phyloP scores from a whole-genome alignment of 2,329 filamentous ascomycete species.

The Gnomoniopsis smithogilvyi region DNA sequence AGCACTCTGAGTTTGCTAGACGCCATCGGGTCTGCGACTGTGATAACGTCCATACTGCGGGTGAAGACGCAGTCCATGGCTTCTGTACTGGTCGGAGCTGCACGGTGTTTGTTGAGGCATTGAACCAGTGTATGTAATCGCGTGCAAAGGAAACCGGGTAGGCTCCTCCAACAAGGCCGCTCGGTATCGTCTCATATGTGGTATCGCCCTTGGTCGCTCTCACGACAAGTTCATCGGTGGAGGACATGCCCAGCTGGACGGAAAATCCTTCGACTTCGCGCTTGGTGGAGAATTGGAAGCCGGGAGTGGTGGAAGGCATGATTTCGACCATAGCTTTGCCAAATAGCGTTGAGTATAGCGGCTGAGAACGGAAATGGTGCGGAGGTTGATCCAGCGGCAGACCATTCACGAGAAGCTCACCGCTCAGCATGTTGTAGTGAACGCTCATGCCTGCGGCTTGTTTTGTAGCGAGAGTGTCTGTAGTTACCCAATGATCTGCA shows the following conservation, averaged over 20 bases:
- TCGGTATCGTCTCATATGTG: conserved; percentile 32
- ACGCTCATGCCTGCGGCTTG: conserved; percentile 25
- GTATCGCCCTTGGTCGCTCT: conserved; percentile 16
- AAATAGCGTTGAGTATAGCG: conserved; percentile 42
- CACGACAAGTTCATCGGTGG: conserved; percentile 30
- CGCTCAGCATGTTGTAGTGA: conserved; percentile 49
- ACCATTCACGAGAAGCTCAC: conserved; percentile 50
- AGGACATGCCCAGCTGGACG: conserved; percentile 32
- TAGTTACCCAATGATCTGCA: conserved; percentile 23
- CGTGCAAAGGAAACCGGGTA: conserved; percentile 37
- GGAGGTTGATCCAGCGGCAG: conserved; percentile 46
- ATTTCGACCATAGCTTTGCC: conserved; percentile 39
- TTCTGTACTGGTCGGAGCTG: conserved; percentile 32
- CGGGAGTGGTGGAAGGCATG: conserved; percentile 32
- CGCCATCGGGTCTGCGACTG: conserved; percentile 14
- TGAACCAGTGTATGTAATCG: conserved; percentile 45
- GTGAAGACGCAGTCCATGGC: conserved; percentile 34
- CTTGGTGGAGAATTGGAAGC: conserved; percentile 39
- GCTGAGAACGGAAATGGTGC: conserved; percentile 35
- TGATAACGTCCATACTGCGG: neutral
- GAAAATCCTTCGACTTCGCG: conserved; percentile 25
- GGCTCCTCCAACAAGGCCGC: conserved; percentile 26
- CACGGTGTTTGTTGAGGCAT: conserved; percentile 24
- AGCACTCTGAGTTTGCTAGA: conserved; percentile 20
- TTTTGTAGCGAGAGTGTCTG: neutral